phyloP scores from a whole-genome alignment of 106 monocot genomes.

The Dendrobium catenatum region DNA sequence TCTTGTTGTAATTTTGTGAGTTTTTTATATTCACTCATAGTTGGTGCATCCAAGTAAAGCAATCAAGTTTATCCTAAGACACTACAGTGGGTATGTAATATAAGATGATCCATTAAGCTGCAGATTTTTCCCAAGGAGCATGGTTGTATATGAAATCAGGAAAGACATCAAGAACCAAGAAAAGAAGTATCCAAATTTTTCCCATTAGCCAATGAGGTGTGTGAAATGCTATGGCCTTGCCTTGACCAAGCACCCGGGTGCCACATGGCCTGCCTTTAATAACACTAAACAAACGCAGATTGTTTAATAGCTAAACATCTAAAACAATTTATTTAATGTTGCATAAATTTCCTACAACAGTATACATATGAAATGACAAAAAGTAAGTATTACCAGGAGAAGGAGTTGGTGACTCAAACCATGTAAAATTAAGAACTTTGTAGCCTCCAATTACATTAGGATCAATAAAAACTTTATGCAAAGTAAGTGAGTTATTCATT shows the following conservation, averaged over 20 bases:
- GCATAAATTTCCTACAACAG: neutral
- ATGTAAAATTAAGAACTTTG: slow-evolving; percentile 77
- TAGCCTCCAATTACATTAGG: slow-evolving; percentile 75
- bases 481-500: slow-evolving; percentile 54
- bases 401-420: slow-evolving; percentile 61
- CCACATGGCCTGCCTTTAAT: slow-evolving; percentile 1
- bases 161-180: too few species aligned
- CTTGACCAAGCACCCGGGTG: too few species aligned
- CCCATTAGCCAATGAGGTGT: neutral
- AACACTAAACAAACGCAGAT: neutral
- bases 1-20: too few species aligned
- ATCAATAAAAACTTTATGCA: slow-evolving; percentile 51
- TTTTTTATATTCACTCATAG: too few species aligned
- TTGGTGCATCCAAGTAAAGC: too few species aligned
- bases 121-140: too few species aligned
- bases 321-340: neutral
- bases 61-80: too few species aligned
- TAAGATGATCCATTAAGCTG: too few species aligned
- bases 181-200: too few species aligned
- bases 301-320: neutral
- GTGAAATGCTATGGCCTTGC: neutral
- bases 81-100: too few species aligned
- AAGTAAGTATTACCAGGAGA: slow-evolving; percentile 64
- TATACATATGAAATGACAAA: neutral
- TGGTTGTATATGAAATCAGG: too few species aligned